Evolutionary conservation across 257 asterid genomes (phyloP).

Genomic region (Solanum pinnatisectum): DNA sequence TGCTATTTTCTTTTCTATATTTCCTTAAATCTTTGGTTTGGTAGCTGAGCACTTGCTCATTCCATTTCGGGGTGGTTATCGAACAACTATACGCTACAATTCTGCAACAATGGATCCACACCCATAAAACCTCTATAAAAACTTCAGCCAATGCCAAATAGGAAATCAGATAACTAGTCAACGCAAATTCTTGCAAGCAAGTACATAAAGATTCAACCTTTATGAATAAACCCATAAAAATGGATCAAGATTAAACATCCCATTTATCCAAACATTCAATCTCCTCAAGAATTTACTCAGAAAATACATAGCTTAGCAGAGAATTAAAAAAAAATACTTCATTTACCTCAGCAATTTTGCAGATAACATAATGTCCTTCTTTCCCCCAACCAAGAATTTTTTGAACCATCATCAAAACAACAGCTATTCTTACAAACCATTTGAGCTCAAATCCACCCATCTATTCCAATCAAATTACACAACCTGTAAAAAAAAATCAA

Average conservation of each 20-base stretch:
- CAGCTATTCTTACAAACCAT: conserved; percentile 24
- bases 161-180: neutral
- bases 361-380: conserved; percentile 66
- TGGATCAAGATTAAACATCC: neutral
- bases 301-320: neutral
- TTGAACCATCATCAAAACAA: conserved; percentile 25
- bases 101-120: neutral
- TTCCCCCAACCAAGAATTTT: conserved; percentile 62
- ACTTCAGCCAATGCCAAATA: neutral
- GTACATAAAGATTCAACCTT: neutral
- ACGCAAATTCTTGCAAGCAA: neutral
- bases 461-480: conserved; percentile 6
- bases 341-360: conserved; percentile 83
- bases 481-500: neutral
- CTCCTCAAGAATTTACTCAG: neutral
- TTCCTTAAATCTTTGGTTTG: neutral
- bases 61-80: neutral
- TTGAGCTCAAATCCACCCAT: conserved; percentile 27
- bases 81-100: neutral
- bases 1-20: neutral
- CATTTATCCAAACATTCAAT: neutral
- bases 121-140: neutral
- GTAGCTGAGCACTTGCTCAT: neutral
- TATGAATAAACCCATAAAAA: neutral
- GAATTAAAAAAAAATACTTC: neutral